These are phyloP conservation scores for Fusarium sp. DNA, from an alignment of 2,329 filamentous ascomycete species.

Conservation along the genomic window DNA sequence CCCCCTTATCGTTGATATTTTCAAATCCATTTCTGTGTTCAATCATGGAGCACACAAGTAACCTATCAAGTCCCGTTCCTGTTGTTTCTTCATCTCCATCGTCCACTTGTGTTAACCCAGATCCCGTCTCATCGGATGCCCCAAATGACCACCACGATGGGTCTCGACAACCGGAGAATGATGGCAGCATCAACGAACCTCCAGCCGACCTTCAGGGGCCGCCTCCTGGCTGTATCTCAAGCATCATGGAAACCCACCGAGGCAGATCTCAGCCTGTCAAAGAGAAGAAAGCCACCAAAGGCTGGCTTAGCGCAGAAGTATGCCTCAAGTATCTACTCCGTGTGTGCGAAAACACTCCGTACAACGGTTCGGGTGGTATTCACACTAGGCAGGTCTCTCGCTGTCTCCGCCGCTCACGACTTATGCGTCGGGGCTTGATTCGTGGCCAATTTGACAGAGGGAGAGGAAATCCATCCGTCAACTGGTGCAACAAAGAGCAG, in stretches of 20 bases:
- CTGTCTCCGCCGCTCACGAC: conserved; percentile 15
- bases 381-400: neutral
- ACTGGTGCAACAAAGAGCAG: conserved; percentile 29
- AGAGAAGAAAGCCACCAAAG: neutral
- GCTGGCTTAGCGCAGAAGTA: neutral
- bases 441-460: conserved; percentile 32
- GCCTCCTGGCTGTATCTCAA: neutral
- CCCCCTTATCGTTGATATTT: neutral
- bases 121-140: neutral
- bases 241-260: too few relatives aligned
- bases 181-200: neutral
- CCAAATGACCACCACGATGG: neutral
- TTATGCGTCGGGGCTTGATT: conserved; percentile 23
- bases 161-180: neutral
- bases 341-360: neutral
- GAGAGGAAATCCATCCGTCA: conserved; percentile 21
- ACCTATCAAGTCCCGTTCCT: neutral
- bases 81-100: neutral
- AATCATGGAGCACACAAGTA: neutral
- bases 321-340: neutral
- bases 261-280: neutral
- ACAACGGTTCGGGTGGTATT: neutral
- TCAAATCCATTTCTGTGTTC: neutral
- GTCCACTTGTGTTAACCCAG: neutral
- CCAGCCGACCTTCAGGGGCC: neutral